Evolutionary conservation across 352 stramenopile species (phyloP), one percentile per base, ranked within the genome.

Genomic region (Phytophthora melonis): DNA sequence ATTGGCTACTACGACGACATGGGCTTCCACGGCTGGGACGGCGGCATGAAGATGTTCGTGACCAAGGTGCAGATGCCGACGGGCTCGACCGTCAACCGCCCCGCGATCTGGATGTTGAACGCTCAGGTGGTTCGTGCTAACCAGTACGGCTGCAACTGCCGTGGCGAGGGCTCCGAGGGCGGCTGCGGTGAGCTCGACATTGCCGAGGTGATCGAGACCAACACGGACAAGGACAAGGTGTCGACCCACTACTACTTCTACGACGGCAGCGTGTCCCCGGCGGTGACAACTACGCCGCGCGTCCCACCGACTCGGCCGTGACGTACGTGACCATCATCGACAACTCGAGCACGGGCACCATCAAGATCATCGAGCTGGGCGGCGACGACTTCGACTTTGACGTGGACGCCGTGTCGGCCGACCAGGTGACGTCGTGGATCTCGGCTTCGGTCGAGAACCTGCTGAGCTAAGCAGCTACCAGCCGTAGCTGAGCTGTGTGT

Each of bases 131-230:
- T 94, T 1, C 84, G 82, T 53, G 79, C 82, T 5, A 85, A 80
- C 72, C 87, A 93, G 74, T 93, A 93, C 68, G 75, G 79, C 47
- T 92, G 87, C 80, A 93, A 93, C 72, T 94, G 87, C 79, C 87
- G 87, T 55, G 80, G 83, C 54, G 80, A 74, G 10, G 83, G 83
- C 0, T 64, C 70, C 3, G 72, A 77, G 14, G 87, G 87, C 52
- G 87, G 85, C 67, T 94, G 87, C 55, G 87, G 87, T 58, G 87
- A 94, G 49, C 80, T 93, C 19, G 86, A 92, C 60, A 82, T 92
- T 21, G 86, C 86, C 41, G 86, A 93, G 63, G 86, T 91, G 13
- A 91, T 93, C 30, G 81, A 89, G 70, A 90, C 82, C 36, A 89
- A 88, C 79, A 70, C 71, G 16, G 68, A 61, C 10, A 60, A 83